Percentiles rank a stretch among this genome's conserved stretches.
These are phyloP conservation scores for Chalciporus sphaerocephalus DNA, from an alignment of 768 basidiomycete species.

Conservation along the genomic window DNA sequence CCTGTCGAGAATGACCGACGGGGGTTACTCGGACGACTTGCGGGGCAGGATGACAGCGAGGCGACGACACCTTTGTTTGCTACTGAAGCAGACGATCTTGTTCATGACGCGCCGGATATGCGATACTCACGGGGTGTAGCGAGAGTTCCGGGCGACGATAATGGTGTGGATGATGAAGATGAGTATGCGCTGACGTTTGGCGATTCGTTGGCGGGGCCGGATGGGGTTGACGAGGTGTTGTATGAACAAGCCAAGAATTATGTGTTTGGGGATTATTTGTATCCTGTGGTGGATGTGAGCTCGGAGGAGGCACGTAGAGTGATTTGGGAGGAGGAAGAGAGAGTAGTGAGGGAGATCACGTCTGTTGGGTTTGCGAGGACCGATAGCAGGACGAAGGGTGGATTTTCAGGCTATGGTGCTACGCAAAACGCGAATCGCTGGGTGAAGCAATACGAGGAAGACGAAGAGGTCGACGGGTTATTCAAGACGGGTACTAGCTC, in stretches of 20 bases:
- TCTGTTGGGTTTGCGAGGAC: slow-evolving; percentile 6
- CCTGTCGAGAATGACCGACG: slow-evolving; percentile 37
- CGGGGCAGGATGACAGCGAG: slow-evolving; percentile 44
- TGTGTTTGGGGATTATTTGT: slow-evolving; percentile 87
- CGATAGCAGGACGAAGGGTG: background rate
- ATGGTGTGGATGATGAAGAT: slow-evolving; percentile 34
- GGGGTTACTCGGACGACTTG: slow-evolving; percentile 19
- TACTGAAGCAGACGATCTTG: slow-evolving; percentile 55
- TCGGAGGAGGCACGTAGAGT: slow-evolving; percentile 38
- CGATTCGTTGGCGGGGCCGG: slow-evolving; percentile 39
- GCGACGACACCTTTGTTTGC: slow-evolving; percentile 73
- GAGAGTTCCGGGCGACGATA: slow-evolving; percentile 20
- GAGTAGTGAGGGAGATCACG: slow-evolving; percentile 26
- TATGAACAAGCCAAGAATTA: slow-evolving; percentile 74
- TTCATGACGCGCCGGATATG: slow-evolving; percentile 62
- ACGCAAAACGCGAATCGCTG: slow-evolving; percentile 16
- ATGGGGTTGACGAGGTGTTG: slow-evolving; percentile 69
- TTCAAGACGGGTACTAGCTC: slow-evolving; percentile 18
- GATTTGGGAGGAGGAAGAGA: slow-evolving; percentile 30
- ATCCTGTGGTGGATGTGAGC: slow-evolving; percentile 86
- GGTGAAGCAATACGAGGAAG: slow-evolving; percentile 6
- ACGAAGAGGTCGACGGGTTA: background rate
- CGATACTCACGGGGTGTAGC: slow-evolving; percentile 24
- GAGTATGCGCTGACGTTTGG: slow-evolving; percentile 31
- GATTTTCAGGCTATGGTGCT: slow-evolving; percentile 23